Conservation (phyloP, 2,329 filamentous ascomycete species). For the Botryotinia convoluta region DNA sequence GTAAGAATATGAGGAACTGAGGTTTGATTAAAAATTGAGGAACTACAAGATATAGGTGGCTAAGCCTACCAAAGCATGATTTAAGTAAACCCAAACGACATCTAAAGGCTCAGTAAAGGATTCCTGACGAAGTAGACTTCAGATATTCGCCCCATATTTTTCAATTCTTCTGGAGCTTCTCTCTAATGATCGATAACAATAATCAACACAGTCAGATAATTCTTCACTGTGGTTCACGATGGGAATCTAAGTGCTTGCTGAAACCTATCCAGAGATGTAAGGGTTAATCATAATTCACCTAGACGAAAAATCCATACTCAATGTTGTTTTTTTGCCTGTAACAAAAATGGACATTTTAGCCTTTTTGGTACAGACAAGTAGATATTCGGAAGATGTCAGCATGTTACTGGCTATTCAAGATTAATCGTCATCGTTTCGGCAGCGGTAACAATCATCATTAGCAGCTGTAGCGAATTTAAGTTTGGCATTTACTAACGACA, state of each 20-base stretch:
- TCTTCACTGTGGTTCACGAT: neutral
- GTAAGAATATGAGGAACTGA: neutral
- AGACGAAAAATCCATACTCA: fast-evolving
- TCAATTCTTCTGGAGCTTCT: no score
- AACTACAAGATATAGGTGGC: neutral
- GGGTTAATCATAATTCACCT: neutral
- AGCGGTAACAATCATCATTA: neutral
- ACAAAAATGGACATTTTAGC: neutral
- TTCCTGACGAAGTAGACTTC: no score
- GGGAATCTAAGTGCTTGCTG: neutral
- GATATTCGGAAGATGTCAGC: fast-evolving
- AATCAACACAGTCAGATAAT: neutral
- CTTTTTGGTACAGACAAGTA: neutral
- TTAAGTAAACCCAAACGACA: neutral
- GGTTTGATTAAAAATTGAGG: neutral
- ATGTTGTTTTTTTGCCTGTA: neutral
- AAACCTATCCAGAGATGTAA: neutral
- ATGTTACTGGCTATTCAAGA: neutral
- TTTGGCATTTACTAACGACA: neutral
- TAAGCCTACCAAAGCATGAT: neutral
- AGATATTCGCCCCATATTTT: no score
- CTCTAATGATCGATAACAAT: no score
- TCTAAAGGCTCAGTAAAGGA: no score
- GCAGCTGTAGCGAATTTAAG: neutral
- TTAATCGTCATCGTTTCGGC: neutral